Evolutionary conservation across 2,329 filamentous ascomycete species (phyloP), one percentile per base, ranked within the genome.

Genomic region (Parastagonospora avenae): DNA sequence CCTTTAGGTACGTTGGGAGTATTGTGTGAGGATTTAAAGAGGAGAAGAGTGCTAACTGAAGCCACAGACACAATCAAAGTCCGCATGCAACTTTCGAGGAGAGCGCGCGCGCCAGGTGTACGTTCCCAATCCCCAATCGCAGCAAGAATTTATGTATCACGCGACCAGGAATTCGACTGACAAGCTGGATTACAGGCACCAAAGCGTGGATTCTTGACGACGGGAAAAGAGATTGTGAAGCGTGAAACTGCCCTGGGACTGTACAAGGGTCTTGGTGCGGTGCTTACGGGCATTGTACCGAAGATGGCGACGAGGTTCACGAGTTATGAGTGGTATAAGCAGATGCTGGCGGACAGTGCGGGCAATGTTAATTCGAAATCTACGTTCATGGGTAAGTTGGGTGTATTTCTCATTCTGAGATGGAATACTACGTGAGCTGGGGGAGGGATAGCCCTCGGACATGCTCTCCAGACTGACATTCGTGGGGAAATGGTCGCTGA

Each of bases 251-350:
- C 92, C 1, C 80, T 99, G 31, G 94, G 90, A 58, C 80, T 99
- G 51, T 99, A 99, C 84, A 99, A 99, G 80, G 94, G 94, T 62
- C 85, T 99, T n/a, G 94, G 94, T 55, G 94, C 94, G 48, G 94
- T 99, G 36, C 76, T 97, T 52, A 97, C 92, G 19, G 94, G 94
- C 62, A 99, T 99, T 74, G 86, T 99, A 16, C 94, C 94, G 48
- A 99, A 99, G 79, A 99, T 99, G 94, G 94, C 94, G 55, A 99
- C 97, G 74, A 90, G 94, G 33, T 99, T 99, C 79, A 96, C 93
- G 41, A 96, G 91, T 48, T 99, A 97, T 76, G 94, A 97, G 76
- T 86, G 85, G 72, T 99, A 97, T 78, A 97, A 97, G 84, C 86
- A 91, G 72, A 55, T 89, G 55, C 81, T 97, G 19, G 86, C 90